A percentile compares a stretch with the other conserved stretches of the same genome.
These are phyloP conservation scores for Phytophthora melonis DNA, from an alignment of 352 stramenopile species.

Conservation along the genomic window DNA sequence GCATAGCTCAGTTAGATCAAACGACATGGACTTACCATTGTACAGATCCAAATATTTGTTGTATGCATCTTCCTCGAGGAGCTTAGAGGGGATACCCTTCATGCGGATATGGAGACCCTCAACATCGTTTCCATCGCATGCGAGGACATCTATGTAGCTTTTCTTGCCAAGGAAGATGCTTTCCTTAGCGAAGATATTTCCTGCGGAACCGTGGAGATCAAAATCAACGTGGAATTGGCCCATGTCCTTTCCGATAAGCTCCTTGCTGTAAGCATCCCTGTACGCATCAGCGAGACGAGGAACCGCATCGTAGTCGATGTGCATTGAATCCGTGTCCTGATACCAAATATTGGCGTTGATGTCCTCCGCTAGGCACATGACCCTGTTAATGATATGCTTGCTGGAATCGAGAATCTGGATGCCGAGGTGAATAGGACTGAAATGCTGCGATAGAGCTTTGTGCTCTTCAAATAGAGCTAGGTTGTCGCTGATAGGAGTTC, in stretches of 20 bases:
- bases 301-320: conserved; percentile 8
- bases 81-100: conserved; percentile 5
- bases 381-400: conserved; percentile 18
- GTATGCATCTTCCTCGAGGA: no score
- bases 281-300: neutral
- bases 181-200: conserved; percentile 4
- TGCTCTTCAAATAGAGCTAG: conserved; percentile 18
- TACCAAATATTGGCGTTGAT: conserved; percentile 15
- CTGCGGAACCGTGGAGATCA: neutral
- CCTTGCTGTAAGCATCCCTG: neutral
- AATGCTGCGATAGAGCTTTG: neutral
- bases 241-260: conserved; percentile 7
- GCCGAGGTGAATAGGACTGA: no score
- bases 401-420: neutral
- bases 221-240: conserved; percentile 17
- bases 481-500: conserved; percentile 9
- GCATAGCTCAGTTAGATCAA: conserved; percentile 5
- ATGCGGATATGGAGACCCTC: conserved; percentile 1
- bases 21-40: neutral
- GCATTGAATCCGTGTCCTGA: conserved; percentile 11
- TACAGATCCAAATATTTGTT: conserved; percentile 4
- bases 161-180: conserved; percentile 8
- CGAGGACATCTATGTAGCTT: neutral
- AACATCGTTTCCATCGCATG: conserved; percentile 7
- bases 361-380: conserved; percentile 13